Evolutionary conservation across 352 stramenopile species (phyloP), one percentile per base, ranked within the genome.

Genomic region (Pythium pyrilobum): DNA sequence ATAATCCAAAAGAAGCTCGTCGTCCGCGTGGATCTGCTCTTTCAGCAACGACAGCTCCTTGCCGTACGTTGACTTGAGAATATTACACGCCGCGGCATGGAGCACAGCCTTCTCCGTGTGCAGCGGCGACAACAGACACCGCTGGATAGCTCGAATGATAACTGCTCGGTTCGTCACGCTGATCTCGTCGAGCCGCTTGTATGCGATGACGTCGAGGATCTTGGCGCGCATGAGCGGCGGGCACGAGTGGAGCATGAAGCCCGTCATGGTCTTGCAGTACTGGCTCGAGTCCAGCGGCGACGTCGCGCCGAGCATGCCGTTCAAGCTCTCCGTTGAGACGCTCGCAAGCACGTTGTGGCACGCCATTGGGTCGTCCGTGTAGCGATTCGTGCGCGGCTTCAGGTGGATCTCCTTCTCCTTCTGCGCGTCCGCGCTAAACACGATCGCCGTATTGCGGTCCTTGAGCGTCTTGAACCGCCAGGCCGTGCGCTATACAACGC

Each of bases 381-480:
- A 69, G 33, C 64, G 64, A 40, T 78, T 85, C 46, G 56, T 52
- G 31, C 69, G 72, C 2, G 76, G 77, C 61, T 71, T 76, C 42
- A 74, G 50, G 50, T 63, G 77, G 21, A 90, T 71, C 32, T 86
- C 73, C 56, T 88, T 86, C 46, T 87, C 77, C 49, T 83, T 85
- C 43, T 85, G 72, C 47, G 74, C 73, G 29, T 91, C 80, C 46
- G 74, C 70, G 56, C 69, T 82, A 44, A 89, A 91, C 12, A 91
- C 77, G 33, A 93, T 77, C 39, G 77, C 77, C 32, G 72, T 79
- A 51, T 86, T 71, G 27, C 69, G 60, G 62, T 91, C 74, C 44
- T 91, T 85, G n/a, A 91, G 65, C 48, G 81, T 84, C 52, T 77
- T 79, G 67, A 87, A 93, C 34, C 78, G 74, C 83, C 83, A 93